These are phyloP conservation scores for Rhizopus arrhizus DNA, from an alignment of 371 early-diverging fungal genomes.

Conservation along the genomic window DNA sequence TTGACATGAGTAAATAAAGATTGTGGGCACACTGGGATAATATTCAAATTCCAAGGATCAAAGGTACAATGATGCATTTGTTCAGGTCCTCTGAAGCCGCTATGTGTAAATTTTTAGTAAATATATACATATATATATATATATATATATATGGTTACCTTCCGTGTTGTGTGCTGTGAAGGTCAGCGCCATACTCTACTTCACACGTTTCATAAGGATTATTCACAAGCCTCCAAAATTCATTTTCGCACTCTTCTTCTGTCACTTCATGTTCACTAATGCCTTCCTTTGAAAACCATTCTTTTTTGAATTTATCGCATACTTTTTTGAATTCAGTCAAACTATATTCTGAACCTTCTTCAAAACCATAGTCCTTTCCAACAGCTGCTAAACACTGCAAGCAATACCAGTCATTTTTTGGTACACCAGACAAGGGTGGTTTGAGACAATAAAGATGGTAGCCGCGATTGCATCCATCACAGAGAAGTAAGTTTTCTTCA, in stretches of 20 bases:
- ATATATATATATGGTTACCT: conserved; percentile 51
- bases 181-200: conserved; percentile 96
- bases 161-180: conserved; percentile 90
- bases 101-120: neutral
- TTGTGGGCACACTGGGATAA: conserved; percentile 75
- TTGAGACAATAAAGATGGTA: conserved; percentile 82
- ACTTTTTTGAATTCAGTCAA: conserved; percentile 80
- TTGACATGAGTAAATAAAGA: conserved; percentile 89
- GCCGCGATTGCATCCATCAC: conserved; percentile 86
- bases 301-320: conserved; percentile 79
- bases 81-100: conserved; percentile 28
- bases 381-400: conserved; percentile 75
- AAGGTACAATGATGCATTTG: conserved; percentile 39
- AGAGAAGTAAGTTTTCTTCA: conserved; percentile 72
- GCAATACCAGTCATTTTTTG: conserved; percentile 87
- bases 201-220: conserved; percentile 85
- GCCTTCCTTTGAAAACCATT: conserved; percentile 62
- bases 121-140: neutral
- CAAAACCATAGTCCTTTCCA: conserved; percentile 92
- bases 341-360: conserved; percentile 79
- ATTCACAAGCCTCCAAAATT: conserved; percentile 93
- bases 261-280: conserved; percentile 48
- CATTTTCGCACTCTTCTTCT: conserved; percentile 86
- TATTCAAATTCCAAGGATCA: conserved; percentile 88
- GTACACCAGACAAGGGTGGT: conserved; percentile 69